Percentiles rank a stretch among this genome's conserved stretches.
Evolutionary conservation across 1,139 yeast species (phyloP).

Genomic region (Pichia sp.): DNA sequence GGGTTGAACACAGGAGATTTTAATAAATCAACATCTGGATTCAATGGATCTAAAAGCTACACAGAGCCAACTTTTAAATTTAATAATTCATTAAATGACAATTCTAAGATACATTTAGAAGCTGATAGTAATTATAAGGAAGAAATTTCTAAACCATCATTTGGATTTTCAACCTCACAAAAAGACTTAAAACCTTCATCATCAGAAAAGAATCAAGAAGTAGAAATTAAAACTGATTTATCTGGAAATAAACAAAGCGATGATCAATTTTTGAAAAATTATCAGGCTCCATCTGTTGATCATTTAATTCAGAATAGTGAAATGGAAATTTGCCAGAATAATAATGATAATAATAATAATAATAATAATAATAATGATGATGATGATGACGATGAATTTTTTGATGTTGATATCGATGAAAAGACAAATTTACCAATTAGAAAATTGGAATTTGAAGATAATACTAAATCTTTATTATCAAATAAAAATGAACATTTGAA

Average conservation of each 20-base stretch:
- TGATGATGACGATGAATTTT: constrained; percentile 15
- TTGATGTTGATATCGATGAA: constrained; percentile 32
- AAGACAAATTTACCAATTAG: constrained; percentile 35
- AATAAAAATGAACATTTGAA: constrained; percentile 3
- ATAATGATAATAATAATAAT: constrained; percentile 1
- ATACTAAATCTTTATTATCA: constrained; percentile 1
- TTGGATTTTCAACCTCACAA: neutral
- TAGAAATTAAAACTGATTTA: neutral
- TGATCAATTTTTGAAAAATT: constrained; percentile 12
- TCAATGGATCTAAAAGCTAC: neutral
- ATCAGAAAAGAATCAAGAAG: neutral
- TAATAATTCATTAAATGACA: no score
- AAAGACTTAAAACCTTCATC: neutral
- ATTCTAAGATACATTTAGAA: no score
- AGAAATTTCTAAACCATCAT: neutral
- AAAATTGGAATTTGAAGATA: constrained; percentile 32
- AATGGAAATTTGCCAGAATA: neutral
- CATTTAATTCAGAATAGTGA: constrained; percentile 4
- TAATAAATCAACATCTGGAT: neutral
- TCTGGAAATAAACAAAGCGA: constrained; percentile 5
- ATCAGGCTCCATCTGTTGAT: constrained; percentile 13
- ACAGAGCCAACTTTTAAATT: neutral
- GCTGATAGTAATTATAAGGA: no score
- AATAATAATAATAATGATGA: neutral
- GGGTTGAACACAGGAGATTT: no score